phyloP scores from a whole-genome alignment of 345 rosid species.

The Xanthoceras sorbifolium region DNA sequence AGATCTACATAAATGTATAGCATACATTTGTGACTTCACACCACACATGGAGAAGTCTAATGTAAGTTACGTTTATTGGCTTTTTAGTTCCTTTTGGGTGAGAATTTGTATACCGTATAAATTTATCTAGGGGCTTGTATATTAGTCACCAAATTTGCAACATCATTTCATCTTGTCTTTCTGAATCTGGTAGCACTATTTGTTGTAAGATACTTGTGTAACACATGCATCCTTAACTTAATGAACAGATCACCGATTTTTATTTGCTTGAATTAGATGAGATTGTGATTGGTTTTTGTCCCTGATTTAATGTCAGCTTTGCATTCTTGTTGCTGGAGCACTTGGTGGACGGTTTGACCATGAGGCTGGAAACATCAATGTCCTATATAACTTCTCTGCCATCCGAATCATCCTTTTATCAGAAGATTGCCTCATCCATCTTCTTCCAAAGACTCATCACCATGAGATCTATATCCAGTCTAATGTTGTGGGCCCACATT shows the following conservation, averaged over 20 bases:
- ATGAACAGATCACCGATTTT: not conserved
- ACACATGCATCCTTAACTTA: not conserved
- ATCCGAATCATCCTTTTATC: slow-evolving; percentile 64
- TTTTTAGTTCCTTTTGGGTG: not conserved
- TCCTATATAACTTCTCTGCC: slow-evolving; percentile 59
- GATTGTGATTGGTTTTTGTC: slow-evolving; percentile 14
- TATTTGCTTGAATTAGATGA: slow-evolving; percentile 11
- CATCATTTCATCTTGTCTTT: not conserved
- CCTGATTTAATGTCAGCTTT: slow-evolving; percentile 46
- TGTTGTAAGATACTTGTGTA: not conserved
- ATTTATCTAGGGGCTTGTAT: not conserved
- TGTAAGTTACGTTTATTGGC: slow-evolving; percentile 41
- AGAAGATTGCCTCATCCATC: slow-evolving; percentile 75
- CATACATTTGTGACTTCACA: slow-evolving; percentile 47
- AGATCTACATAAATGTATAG: slow-evolving; percentile 84
- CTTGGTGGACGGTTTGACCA: slow-evolving; percentile 98
- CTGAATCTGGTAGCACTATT: not conserved
- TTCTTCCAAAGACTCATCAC: slow-evolving; percentile 65
- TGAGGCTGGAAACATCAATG: slow-evolving; percentile 87
- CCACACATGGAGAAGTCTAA: slow-evolving; percentile 48
- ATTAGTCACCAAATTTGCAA: not conserved
- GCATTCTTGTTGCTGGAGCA: slow-evolving; percentile 91
- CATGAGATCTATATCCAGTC: slow-evolving; percentile 67
- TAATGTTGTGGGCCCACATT: slow-evolving; percentile 78
- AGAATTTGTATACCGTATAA: not conserved